Base-by-base conservation (phyloP, 441 rosid species). In the Adansonia rubrostipa region DNA sequence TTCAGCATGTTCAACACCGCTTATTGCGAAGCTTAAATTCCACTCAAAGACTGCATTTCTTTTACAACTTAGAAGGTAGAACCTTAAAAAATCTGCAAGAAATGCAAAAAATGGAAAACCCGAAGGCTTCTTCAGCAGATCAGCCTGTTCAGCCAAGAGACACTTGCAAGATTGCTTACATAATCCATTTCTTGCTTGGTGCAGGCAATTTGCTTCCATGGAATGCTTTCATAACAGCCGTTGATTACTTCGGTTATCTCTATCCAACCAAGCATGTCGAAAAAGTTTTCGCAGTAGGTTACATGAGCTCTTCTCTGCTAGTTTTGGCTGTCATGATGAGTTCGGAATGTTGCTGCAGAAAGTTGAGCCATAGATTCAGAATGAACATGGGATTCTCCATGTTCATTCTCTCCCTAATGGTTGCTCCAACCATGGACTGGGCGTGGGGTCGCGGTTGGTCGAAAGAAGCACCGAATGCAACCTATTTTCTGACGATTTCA, bases 151-250 rank as follows among this genome's bases (percentile, higher is more conserved):
- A 82, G 83, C 85, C 86, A 73, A 87, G 83, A 85, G 98, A 92
- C 83, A 74, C 89, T 61, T 93, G 71, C 86, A 91, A 80, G 83
- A 77, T 89, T 28, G 97, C 95, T 42, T 96, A 92, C 75, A 79
- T 88, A 78, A 89, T 96, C 82, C 94, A 96, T 83, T 93, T 92
- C 87, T 81, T 95, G 78, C 89, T 95, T 44, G 99, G 99, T 53
- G 94, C 93, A 9, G 98, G 98, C 45, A 91, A 92, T 85, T 84
- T 96, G 80, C 94, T 92, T 80, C 99, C 99, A 2, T 96, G 99
- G 98, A 96, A 96, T 80, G 89, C 97, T 70, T 91, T 90, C 62
- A 95, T 95, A 82, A 95, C 95, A 1, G 98, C 97, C 6, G 90
- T 90, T 33, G 98, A 95, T 87, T 93, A 93, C 84, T 95, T 95